Evolutionary conservation across 768 basidiomycete genomes (phyloP), one percentile per base, ranked within the genome.

Genomic region (Postia placenta): DNA sequence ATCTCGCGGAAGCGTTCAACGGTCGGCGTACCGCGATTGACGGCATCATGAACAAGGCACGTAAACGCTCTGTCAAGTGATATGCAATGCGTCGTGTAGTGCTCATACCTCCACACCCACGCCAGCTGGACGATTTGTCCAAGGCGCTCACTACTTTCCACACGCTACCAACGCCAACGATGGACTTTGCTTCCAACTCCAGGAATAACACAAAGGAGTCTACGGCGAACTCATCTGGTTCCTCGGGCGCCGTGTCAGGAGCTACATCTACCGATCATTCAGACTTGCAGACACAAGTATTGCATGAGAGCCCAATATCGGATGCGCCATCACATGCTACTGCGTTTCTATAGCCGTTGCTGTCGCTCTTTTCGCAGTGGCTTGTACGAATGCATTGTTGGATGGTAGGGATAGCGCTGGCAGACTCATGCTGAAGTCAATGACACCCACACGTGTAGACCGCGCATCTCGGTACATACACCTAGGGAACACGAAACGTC

Each of bases 21-120:
- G 81, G 81, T 23, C 74, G 83, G 47, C 87, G 82, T 60, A 75
- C 79, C 50, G 78, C 79, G 26, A 85, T 89, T 17, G 75, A 79
- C 45, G 74, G 71, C 25, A 84, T 91, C 26, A 89, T 90, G 87
- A 62, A 61, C 62, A 87, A 87, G 75, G 87, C 85, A 52, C 30
- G 67, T 43, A 46, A 38, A 15, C 45, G n/a, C 24, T 15, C 27
- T 12, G 9, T 25, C 25, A 26, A 39, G 43, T 45, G 35, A n/a
- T 46, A 48, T 35, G 27, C 37, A 47, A 26, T 30, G 46, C 25
- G n/a, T 20, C 45, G 5, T 35, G 24, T n/a, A 11, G 4, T 26
- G 9, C 12, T 17, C 26, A 6, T 19, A 25, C 22, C 4, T 17
- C 42, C 17, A 11, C 26, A 12, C 24, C 33, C 25, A n/a, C 49